Evolutionary conservation across 805 yeast species (phyloP).

Genomic region (Schwanniomyces yamadae): DNA sequence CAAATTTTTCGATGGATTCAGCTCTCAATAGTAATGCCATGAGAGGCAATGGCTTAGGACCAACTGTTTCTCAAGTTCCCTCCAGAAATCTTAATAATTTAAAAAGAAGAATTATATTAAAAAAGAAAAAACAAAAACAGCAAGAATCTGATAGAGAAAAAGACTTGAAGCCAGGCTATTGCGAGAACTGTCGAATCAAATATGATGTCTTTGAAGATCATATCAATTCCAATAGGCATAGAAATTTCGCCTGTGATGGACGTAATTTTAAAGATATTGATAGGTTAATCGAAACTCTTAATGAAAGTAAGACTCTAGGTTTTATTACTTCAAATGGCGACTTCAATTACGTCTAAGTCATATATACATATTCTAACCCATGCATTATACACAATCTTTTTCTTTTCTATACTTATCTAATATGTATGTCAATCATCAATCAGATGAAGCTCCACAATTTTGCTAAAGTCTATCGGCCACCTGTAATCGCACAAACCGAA

Average conservation of each 20-base stretch:
- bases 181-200: constrained; percentile 89
- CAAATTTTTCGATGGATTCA: constrained; percentile 41
- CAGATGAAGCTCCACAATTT: too few relatives aligned
- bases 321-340: constrained; percentile 43
- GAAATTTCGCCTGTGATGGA: constrained; percentile 72
- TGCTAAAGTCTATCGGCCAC: too few relatives aligned
- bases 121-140: constrained; percentile 27
- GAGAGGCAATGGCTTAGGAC: constrained; percentile 59
- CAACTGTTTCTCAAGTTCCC: constrained; percentile 55
- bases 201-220: constrained; percentile 82
- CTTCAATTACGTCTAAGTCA: constrained; percentile 18
- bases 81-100: constrained; percentile 51
- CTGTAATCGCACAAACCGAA: too few relatives aligned
- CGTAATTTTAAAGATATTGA: constrained; percentile 77
- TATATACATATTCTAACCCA: too few relatives aligned
- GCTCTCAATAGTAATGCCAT: constrained; percentile 33
- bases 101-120: constrained; percentile 45
- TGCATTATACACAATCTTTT: too few relatives aligned
- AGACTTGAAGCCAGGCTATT: constrained; percentile 66
- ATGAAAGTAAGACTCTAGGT: constrained; percentile 43
- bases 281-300: constrained; percentile 54
- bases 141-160: constrained; percentile 22
- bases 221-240: constrained; percentile 64
- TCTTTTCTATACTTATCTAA: too few relatives aligned
- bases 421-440: too few relatives aligned